These are phyloP conservation scores for Tylopilus sp. DNA, from an alignment of 1,284 basidiomycete genomes.

Conservation along the genomic window DNA sequence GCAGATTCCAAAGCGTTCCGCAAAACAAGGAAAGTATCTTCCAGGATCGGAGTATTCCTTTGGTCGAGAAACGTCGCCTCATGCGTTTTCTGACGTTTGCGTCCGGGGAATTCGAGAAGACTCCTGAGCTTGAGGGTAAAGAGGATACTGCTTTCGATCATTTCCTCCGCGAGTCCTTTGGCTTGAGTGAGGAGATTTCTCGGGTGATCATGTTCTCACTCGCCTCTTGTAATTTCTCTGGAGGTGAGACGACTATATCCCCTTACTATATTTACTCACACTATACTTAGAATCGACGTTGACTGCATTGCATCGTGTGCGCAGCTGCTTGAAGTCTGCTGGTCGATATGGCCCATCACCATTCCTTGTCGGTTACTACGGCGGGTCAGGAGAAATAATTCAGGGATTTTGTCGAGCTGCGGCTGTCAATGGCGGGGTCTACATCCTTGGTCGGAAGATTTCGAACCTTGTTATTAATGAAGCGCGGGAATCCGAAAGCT, in stretches of 20 bases:
- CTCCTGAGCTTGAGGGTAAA: slow-evolving; percentile 59
- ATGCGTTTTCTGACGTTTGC: slow-evolving; percentile 93
- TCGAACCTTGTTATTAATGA: slow-evolving; percentile 39
- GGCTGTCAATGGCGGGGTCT: slow-evolving; percentile 83
- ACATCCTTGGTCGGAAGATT: slow-evolving; percentile 74
- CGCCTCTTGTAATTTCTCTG: slow-evolving; percentile 57
- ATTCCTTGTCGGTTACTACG: slow-evolving; percentile 93
- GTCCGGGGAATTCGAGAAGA: slow-evolving; percentile 68
- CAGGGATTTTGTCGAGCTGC: slow-evolving; percentile 91
- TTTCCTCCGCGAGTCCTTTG: slow-evolving; percentile 65
- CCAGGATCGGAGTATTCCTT: slow-evolving; percentile 73
- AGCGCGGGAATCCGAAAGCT: slow-evolving; percentile 21
- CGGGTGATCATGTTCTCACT: slow-evolving; percentile 70
- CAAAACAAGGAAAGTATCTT: slow-evolving; percentile 94
- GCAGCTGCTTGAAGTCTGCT: slow-evolving; percentile 73
- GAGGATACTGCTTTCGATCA: slow-evolving; percentile 54
- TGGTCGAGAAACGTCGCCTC: slow-evolving; percentile 86
- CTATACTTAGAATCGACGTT: slow-evolving; percentile 56
- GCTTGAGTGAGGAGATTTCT: slow-evolving; percentile 57
- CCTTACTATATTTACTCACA: slow-evolving; percentile 3
- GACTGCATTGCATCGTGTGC: slow-evolving; percentile 64
- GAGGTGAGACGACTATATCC: slow-evolving; percentile 44
- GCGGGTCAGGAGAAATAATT: slow-evolving; percentile 87
- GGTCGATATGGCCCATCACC: slow-evolving; percentile 90
- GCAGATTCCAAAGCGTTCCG: slow-evolving; percentile 68